Base-by-base conservation (phyloP, 345 rosid species). In the Ceriops decandra region DNA sequence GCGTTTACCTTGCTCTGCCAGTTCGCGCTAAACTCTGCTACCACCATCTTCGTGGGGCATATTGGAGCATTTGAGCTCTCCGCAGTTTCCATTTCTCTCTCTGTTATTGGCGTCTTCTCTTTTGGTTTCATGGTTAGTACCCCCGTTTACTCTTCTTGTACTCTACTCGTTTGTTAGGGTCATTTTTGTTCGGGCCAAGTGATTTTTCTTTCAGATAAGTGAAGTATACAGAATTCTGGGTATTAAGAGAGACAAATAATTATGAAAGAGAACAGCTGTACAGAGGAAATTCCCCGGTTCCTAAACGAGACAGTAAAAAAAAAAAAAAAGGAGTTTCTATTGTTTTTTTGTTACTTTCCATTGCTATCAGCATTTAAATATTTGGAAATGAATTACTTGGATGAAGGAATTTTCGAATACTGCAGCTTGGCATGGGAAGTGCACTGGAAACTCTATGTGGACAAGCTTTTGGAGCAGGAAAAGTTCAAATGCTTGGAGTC, bases 351-450 rank as follows among this genome's bases (percentile, higher is more conserved):
- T 27, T 10, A 21, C 1, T 27, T 56, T 56, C 24, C 22, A 8
- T 10, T 56, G 28, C 5, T 24, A 5, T 56, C 24, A 56, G 28
- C 24, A 10, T 56, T 21, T 22, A 9, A 7, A 21, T 8, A 13
- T 20, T 56, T 24, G 16, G 30, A 56, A 11, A 56, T 56, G 30
- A 22, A 56, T 24, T 5, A 24, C 2, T 56, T 13, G 49, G 49
- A 42, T 42, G 49, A 42, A 42, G 17, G 19, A 42, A 11, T 42
- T 42, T 42, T 56, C 30, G 3, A 27, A 22, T 56, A 56, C 30
- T 80, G 85, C 71, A 91, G 96, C 88, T 90, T 56, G 98, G 98
- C 1, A 87, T 87, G 98, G 98, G 91, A 67, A 92, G 98, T 81
- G 98, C 95, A 32, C 82, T 90, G 27, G 96, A 92, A 72, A 92